Base-by-base conservation (phyloP, 2,329 filamentous ascomycete species). In the Aureobasidium sp. region DNA sequence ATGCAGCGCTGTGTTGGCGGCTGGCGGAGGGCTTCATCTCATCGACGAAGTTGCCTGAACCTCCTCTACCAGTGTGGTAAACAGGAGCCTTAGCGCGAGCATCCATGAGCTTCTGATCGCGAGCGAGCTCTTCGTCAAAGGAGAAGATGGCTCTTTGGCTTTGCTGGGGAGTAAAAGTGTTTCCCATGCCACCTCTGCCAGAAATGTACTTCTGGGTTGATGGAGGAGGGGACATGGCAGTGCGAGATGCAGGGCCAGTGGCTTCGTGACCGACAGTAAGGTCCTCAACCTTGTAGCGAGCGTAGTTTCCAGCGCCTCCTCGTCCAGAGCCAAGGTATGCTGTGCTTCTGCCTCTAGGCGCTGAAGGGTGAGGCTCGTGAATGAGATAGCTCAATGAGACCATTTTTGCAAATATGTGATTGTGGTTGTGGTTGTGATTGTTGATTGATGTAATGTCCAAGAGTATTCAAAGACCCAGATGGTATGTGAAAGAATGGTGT, bases 41-140 rank as follows among this genome's bases (percentile, higher is more conserved):
- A 50, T 77, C 70, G 63, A 79, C 70, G 46, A 68, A 66, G 72
- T 87, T 87, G 56, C 82, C 84, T 13, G 80, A 81, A 44, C 84
- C 84, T 23, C 84, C 84, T 48, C 84, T 79, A 47, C 84, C 84
- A 65, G 86, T 81, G 71, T 85, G 82, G 77, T 85, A 87, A 64
- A 87, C 80, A 20, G 84, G 84, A 2, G 84, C 83, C 29, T 66
- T 65, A 47, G 59, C 62, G 51, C 80, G 76, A 68, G 79, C 75
- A 66, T 79, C 76, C 70, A 80, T 79, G 61, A 82, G 76, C 62
- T 80, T 78, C 65, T 82, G 75, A 64, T 84, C 80, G 63, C 80
- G 80, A 67, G 83, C 79, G 57, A 87, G 78, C 69, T 87, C 84
- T 75, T 87, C 84, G 72, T 87, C 85, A 74, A 89, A 89, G 73